Percentiles rank a stretch among this genome's conserved stretches.
Conservation (phyloP, 306 rosid genomes). For the Glycine latifolia region DNA sequence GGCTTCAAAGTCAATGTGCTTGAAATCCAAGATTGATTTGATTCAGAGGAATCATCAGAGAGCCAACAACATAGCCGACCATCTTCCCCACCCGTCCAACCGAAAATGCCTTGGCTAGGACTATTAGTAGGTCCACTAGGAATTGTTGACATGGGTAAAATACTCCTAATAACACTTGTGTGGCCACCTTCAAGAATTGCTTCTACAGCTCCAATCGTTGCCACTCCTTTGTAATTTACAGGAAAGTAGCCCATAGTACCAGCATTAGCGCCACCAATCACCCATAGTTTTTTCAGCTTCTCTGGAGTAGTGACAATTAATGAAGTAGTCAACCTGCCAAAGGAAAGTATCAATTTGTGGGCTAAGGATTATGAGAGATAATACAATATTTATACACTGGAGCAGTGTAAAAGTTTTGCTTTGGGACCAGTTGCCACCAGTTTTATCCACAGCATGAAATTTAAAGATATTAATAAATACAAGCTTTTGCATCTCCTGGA, state of each 20-base stretch:
- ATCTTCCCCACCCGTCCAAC: slow-evolving; percentile 99
- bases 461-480: not conserved
- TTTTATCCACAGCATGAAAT: not conserved
- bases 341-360: slow-evolving; percentile 22
- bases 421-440: not conserved
- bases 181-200: slow-evolving; percentile 94
- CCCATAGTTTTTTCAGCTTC: slow-evolving; percentile 79
- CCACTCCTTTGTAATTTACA: slow-evolving; percentile 55
- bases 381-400: not conserved
- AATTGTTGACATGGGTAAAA: slow-evolving; percentile 66
- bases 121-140: slow-evolving; percentile 10
- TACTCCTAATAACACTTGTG: slow-evolving; percentile 66
- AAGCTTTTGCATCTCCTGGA: not conserved
- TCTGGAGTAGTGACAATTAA: slow-evolving; percentile 80
- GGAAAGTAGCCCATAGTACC: slow-evolving; percentile 90
- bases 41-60: slow-evolving; percentile 63
- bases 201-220: slow-evolving; percentile 73
- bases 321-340: slow-evolving; percentile 86
- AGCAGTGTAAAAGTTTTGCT: slow-evolving; percentile 2
- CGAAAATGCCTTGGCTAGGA: slow-evolving; percentile 67
- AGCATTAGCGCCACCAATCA: slow-evolving; percentile 78
- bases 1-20: slow-evolving; percentile 63
- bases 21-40: slow-evolving; percentile 80
- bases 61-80: slow-evolving; percentile 92
- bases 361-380: not conserved